A percentile compares a stretch with the other conserved stretches of the same genome.
These are phyloP conservation scores for Dioscorea dumetorum DNA, from an alignment of 106 monocot genomes.

Conservation along the genomic window DNA sequence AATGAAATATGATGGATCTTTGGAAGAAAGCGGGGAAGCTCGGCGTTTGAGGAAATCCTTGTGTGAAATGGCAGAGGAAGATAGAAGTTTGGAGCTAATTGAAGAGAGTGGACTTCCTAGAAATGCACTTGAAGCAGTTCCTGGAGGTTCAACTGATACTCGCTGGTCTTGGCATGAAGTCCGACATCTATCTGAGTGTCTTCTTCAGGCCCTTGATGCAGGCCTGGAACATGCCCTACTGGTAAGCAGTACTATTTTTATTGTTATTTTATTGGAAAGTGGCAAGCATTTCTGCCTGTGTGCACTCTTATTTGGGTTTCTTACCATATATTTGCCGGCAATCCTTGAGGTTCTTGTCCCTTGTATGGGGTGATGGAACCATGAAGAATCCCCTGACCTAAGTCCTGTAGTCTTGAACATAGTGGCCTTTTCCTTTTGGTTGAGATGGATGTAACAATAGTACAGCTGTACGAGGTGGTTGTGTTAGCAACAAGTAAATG, in stretches of 20 bases:
- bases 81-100: conserved; percentile 27
- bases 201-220: conserved; percentile 93
- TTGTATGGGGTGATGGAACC: too few relatives aligned
- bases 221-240: conserved; percentile 86
- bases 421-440: too few relatives aligned
- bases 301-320: too few relatives aligned
- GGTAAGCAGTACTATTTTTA: conserved; percentile 36
- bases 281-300: too few relatives aligned
- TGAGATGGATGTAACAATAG: too few relatives aligned
- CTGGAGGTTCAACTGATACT: conserved; percentile 60
- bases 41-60: conserved; percentile 84
- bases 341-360: too few relatives aligned
- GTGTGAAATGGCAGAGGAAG: conserved; percentile 84
- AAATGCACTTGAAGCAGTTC: conserved; percentile 57
- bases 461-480: too few relatives aligned
- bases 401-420: too few relatives aligned
- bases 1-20: conserved; percentile 92
- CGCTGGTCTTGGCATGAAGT: conserved; percentile 89
- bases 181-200: conserved; percentile 62
- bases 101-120: conserved; percentile 66
- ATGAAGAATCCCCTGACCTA: too few relatives aligned
- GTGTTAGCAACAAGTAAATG: too few relatives aligned
- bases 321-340: too few relatives aligned
- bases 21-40: conserved; percentile 98
- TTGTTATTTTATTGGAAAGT: too few relatives aligned